phyloP scores from a whole-genome alignment of 2,329 filamentous ascomycete species.

The Ascochyta pisi region DNA sequence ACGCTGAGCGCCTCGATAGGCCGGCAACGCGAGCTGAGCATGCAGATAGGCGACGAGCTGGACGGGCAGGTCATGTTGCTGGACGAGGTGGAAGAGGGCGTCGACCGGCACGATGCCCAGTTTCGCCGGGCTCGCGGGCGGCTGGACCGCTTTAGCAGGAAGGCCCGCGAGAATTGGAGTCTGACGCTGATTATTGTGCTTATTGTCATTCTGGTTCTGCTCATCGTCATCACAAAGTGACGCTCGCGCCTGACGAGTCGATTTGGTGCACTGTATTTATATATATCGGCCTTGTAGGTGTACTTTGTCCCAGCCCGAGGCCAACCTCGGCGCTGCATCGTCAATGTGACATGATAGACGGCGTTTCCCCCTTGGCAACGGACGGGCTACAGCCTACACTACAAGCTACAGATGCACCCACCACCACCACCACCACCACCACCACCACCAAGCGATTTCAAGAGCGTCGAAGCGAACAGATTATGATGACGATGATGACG shows the following conservation, averaged over 20 bases:
- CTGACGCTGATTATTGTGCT: conserved; percentile 80
- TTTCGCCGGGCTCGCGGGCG: conserved; percentile 77
- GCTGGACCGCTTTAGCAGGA: conserved; percentile 74
- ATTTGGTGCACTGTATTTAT: background rate
- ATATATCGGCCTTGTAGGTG: no score
- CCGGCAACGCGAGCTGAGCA: conserved; percentile 88
- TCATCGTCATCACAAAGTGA: conserved; percentile 71
- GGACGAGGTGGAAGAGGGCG: conserved; percentile 84
- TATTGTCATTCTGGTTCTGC: conserved; percentile 80
- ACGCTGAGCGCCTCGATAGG: conserved; percentile 83
- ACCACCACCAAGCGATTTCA: background rate
- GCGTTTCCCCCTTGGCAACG: no score
- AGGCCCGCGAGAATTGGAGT: conserved; percentile 85
- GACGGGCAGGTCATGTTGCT: conserved; percentile 88
- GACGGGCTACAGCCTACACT: conserved; percentile 1
- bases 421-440: background rate
- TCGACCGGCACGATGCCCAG: conserved; percentile 79
- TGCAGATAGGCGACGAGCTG: conserved; percentile 95
- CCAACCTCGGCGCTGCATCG: no score
- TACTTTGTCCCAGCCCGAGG: no score
- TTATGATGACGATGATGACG: no score
- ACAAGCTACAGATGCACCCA: conserved; percentile 9
- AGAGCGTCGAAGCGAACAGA: conserved; percentile 10
- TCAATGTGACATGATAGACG: no score
- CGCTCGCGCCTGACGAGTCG: background rate